Percentiles rank a stretch among this genome's conserved stretches.
These are phyloP conservation scores for Volutella citrinella DNA, from an alignment of 2,329 filamentous ascomycete species.

Conservation along the genomic window DNA sequence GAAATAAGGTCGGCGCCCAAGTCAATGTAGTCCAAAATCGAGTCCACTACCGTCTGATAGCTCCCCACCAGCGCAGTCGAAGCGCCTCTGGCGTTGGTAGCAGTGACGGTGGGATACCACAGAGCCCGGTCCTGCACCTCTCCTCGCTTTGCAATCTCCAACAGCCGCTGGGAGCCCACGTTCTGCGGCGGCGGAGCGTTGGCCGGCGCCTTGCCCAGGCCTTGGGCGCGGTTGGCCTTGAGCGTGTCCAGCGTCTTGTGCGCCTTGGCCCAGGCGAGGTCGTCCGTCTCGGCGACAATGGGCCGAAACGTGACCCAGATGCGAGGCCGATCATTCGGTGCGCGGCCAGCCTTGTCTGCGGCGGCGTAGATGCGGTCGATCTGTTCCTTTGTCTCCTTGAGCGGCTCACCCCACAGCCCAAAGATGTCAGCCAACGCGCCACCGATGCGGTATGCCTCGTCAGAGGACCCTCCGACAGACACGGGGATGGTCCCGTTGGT, in stretches of 20 bases:
- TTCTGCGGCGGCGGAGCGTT: slow-evolving; percentile 45
- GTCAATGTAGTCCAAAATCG: slow-evolving; percentile 55
- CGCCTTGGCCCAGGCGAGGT: slow-evolving; percentile 60
- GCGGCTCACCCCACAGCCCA: slow-evolving; percentile 61
- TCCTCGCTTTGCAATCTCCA: slow-evolving; percentile 53
- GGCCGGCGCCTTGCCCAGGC: slow-evolving; percentile 24
- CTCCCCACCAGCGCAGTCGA: slow-evolving; percentile 58
- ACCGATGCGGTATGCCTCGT: slow-evolving; percentile 57
- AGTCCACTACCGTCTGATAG: slow-evolving; percentile 49
- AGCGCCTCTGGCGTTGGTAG: slow-evolving; percentile 57
- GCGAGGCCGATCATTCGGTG: slow-evolving; percentile 45
- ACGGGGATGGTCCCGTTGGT: slow-evolving; percentile 53
- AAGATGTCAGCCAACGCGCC: slow-evolving; percentile 60
- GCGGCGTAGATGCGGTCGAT: slow-evolving; percentile 59
- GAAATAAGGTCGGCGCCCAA: slow-evolving; percentile 56
- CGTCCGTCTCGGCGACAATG: slow-evolving; percentile 59
- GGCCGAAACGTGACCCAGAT: slow-evolving; percentile 66
- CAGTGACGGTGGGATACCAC: slow-evolving; percentile 63
- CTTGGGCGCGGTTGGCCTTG: slow-evolving; percentile 38
- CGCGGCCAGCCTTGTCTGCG: slow-evolving; percentile 53
- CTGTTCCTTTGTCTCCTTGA: slow-evolving; percentile 62
- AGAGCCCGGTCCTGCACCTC: slow-evolving; percentile 59
- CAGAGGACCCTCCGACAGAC: slow-evolving; percentile 57
- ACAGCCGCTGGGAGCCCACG: slow-evolving; percentile 55
- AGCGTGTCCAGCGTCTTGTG: slow-evolving; percentile 52